A percentile compares a stretch with the other conserved stretches of the same genome.
These are phyloP conservation scores for Ambrosiella beaveri DNA, from an alignment of 2,329 filamentous ascomycete species.

Conservation along the genomic window DNA sequence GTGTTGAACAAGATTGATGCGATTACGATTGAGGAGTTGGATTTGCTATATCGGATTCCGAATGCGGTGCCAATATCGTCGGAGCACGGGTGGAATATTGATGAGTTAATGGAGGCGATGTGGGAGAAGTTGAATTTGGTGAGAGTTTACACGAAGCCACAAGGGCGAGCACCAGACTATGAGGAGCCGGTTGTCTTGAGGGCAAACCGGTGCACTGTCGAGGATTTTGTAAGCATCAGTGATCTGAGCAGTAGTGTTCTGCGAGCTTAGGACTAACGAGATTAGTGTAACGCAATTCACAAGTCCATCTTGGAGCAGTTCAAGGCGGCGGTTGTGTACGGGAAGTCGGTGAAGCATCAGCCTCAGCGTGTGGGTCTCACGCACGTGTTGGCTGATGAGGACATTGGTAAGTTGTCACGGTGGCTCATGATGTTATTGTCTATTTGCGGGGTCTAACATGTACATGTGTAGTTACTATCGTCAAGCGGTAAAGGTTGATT, in stretches of 20 bases:
- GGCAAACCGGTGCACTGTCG: conserved; percentile 67
- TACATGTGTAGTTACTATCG: conserved; percentile 7
- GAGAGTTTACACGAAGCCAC: conserved; percentile 94
- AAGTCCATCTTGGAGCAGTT: conserved; percentile 92
- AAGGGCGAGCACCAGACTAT: conserved; percentile 89
- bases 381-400: conserved; percentile 88
- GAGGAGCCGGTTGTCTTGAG: conserved; percentile 76
- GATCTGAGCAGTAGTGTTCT: background rate
- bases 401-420: conserved; percentile 49
- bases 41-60: conserved; percentile 88
- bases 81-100: conserved; percentile 94
- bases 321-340: conserved; percentile 88
- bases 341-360: conserved; percentile 96
- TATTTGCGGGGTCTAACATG: background rate
- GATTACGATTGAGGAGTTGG: conserved; percentile 93
- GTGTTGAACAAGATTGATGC: conserved; percentile 98
- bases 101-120: conserved; percentile 94
- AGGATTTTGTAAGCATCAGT: conserved; percentile 67
- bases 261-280: background rate
- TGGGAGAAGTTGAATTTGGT: conserved; percentile 91
- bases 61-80: conserved; percentile 95
- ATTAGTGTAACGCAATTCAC: conserved; percentile 88
- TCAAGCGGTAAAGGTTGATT: conserved; percentile 10
- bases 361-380: conserved; percentile 83
- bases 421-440: background rate